phyloP scores from a whole-genome alignment of 78 protist genomes.

The Protostelium mycophagum region DNA sequence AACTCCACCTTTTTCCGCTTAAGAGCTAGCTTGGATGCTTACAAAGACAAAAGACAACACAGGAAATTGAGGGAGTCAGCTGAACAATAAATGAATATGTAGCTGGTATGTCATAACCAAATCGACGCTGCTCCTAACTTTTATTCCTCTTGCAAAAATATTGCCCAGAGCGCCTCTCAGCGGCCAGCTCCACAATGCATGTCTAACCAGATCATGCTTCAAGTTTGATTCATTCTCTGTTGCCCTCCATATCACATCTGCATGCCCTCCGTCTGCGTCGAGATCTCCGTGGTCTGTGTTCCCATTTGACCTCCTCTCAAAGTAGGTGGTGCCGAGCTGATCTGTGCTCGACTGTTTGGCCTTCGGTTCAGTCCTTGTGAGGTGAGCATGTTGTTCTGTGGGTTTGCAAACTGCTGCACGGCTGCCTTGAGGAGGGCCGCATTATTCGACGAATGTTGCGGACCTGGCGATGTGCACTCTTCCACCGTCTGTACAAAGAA shows the following conservation, averaged over 20 bases:
- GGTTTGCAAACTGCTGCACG: not conserved
- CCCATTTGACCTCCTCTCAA: not conserved
- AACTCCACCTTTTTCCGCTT: too few relatives aligned
- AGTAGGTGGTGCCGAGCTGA: not conserved
- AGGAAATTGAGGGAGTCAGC: too few relatives aligned
- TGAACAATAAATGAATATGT: too few relatives aligned
- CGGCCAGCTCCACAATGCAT: too few relatives aligned
- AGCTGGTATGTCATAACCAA: too few relatives aligned
- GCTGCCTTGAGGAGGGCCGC: not conserved
- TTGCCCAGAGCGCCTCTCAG: too few relatives aligned
- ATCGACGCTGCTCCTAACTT: too few relatives aligned
- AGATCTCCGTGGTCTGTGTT: not conserved
- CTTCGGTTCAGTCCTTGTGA: not conserved
- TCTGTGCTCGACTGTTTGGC: not conserved
- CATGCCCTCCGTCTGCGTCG: not conserved
- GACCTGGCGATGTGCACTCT: not conserved
- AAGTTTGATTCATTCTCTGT: too few relatives aligned
- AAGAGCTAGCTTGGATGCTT: too few relatives aligned
- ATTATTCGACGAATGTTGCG: not conserved
- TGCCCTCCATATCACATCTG: not conserved
- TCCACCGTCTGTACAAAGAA: conserved; percentile 46
- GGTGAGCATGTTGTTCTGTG: not conserved
- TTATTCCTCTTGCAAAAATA: too few relatives aligned
- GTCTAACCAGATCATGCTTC: too few relatives aligned
- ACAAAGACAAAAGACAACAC: too few relatives aligned